A percentile compares a stretch with the other conserved stretches of the same genome.
phyloP scores from a whole-genome alignment of 2,329 filamentous ascomycete genomes.

The Alternaria postmessia region DNA sequence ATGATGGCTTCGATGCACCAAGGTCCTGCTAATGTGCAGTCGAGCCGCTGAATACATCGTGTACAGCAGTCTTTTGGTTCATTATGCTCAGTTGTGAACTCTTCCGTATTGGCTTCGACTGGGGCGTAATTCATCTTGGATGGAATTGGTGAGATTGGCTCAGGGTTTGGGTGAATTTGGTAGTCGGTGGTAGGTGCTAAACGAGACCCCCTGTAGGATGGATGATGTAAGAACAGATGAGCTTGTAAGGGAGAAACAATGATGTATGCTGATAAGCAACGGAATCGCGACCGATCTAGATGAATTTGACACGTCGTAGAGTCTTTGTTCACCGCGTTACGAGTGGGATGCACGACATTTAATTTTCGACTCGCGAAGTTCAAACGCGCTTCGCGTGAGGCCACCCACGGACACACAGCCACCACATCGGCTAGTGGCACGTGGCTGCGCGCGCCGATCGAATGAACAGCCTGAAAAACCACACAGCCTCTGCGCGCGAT shows the following conservation, averaged over 20 bases:
- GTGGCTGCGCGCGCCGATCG: slow-evolving; percentile 1
- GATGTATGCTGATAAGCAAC: neutral
- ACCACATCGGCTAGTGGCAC: neutral
- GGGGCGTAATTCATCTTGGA: slow-evolving; percentile 29
- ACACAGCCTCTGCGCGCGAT: neutral
- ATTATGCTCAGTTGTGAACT: slow-evolving; percentile 13
- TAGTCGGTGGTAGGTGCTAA: neutral
- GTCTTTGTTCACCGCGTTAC: neutral
- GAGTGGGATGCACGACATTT: neutral
- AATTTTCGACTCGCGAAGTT: neutral
- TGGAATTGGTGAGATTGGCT: neutral
- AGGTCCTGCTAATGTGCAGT: slow-evolving; percentile 14
- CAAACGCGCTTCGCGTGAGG: slow-evolving; percentile 5
- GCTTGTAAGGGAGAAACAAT: neutral
- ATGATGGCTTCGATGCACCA: slow-evolving; percentile 13
- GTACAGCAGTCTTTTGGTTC: slow-evolving; percentile 19
- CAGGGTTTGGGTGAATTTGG: neutral
- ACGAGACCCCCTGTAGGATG: neutral
- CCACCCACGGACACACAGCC: slow-evolving; percentile 6
- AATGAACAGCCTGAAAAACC: neutral
- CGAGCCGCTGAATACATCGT: slow-evolving; percentile 7
- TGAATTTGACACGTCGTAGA: neutral
- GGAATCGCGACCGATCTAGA: too few species aligned
- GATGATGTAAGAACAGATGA: neutral
- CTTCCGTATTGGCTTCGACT: slow-evolving; percentile 8